Percentiles rank a stretch among this genome's conserved stretches.
Evolutionary conservation across 192 early-diverging fungal genomes (phyloP).

Genomic region (Polychytrium aggregatum): DNA sequence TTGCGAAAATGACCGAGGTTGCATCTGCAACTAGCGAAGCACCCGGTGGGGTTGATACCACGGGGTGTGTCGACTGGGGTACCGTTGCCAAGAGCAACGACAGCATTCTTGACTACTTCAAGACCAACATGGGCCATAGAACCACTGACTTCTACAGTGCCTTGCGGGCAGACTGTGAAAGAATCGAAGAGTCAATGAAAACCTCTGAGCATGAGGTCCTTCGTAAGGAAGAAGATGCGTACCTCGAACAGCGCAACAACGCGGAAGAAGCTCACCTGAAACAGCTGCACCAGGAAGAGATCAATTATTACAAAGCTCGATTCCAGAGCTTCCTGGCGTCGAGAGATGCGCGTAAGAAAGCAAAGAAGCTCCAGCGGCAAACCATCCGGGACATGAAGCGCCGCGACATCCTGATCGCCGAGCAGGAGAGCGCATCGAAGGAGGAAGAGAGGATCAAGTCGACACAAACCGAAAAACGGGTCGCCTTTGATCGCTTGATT

Average conservation of each 20-base stretch:
- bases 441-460: background rate
- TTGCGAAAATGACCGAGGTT: too few species aligned
- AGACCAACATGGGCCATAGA: too few species aligned
- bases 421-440: conserved; percentile 3
- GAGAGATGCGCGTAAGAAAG: conserved; percentile 9
- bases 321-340: conserved; percentile 4
- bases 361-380: conserved; percentile 11
- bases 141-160: too few species aligned
- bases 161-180: too few species aligned
- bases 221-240: conserved; percentile 6
- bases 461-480: background rate
- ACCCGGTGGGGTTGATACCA: too few species aligned
- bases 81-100: too few species aligned
- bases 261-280: background rate
- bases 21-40: too few species aligned
- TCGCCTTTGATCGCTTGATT: conserved; percentile 6
- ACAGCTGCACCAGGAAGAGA: too few species aligned
- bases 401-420: conserved; percentile 9
- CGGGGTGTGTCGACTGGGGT: too few species aligned
- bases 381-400: conserved; percentile 14
- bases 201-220: conserved; percentile 11
- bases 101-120: too few species aligned
- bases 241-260: conserved; percentile 1
- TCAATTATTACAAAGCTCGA: background rate
- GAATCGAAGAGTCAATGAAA: background rate